phyloP scores from a whole-genome alignment of 805 yeast species.

The Phaffomyces opuntiae region DNA sequence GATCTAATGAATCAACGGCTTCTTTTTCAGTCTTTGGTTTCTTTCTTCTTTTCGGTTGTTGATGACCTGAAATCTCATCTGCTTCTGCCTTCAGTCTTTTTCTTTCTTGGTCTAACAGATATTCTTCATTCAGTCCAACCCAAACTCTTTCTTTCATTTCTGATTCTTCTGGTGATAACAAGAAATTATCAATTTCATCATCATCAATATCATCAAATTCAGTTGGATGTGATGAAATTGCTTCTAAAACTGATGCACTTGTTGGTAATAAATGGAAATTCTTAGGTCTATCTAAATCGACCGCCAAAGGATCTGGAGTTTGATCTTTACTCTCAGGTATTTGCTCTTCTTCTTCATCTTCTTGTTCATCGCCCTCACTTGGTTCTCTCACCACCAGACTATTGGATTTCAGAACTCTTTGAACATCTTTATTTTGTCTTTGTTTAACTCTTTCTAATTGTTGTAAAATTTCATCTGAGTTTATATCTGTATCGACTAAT shows the following conservation, averaged over 20 bases:
- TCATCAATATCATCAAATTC: conserved; percentile 76
- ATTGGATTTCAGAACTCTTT: conserved; percentile 12
- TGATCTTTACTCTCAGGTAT: too few relatives aligned
- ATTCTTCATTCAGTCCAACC: conserved; percentile 87
- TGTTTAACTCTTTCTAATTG: conserved; percentile 23
- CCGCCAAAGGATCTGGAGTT: too few relatives aligned
- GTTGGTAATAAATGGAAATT: conserved; percentile 56
- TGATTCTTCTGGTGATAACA: conserved; percentile 65
- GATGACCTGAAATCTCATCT: conserved; percentile 78
- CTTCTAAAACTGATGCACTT: conserved; percentile 44
- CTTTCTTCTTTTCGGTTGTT: conserved; percentile 47
- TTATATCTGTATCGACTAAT: conserved; percentile 11
- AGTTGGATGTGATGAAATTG: conserved; percentile 53
- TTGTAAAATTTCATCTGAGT: conserved; percentile 21
- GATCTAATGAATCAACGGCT: conserved; percentile 26
- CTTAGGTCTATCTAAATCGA: conserved; percentile 41
- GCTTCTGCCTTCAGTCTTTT: conserved; percentile 80
- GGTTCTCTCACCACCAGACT: conserved; percentile 16
- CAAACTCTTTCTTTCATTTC: conserved; percentile 75
- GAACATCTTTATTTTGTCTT: conserved; percentile 17
- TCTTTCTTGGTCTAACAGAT: conserved; percentile 74
- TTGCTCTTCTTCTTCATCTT: conserved; percentile 11
- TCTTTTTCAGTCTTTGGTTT: conserved; percentile 25
- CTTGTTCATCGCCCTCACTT: conserved; percentile 9
- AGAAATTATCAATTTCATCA: conserved; percentile 58